Evolutionary conservation across 768 basidiomycete genomes (phyloP).

Genomic region (Russula abietina): DNA sequence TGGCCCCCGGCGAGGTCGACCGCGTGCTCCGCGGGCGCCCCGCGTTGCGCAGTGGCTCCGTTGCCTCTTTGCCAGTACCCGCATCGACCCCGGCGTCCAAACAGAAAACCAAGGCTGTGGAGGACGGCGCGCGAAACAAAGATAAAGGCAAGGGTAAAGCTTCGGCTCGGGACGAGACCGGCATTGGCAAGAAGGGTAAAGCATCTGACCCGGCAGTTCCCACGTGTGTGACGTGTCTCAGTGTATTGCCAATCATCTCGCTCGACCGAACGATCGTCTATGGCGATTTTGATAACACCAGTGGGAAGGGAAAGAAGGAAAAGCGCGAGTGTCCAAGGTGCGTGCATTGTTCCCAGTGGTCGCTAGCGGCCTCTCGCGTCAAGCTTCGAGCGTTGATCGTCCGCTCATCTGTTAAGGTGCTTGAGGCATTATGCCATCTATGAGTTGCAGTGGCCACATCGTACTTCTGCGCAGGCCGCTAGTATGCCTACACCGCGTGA

Average conservation of each 20-base stretch:
- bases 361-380: neutral
- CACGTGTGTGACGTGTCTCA: conserved; percentile 64
- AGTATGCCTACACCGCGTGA: conserved; percentile 43
- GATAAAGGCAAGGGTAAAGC: conserved; percentile 25
- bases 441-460: conserved; percentile 61
- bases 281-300: conserved; percentile 53
- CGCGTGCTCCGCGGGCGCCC: conserved; percentile 23
- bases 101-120: conserved; percentile 17
- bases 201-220: conserved; percentile 36
- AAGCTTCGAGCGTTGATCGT: conserved; percentile 11
- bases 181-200: conserved; percentile 22
- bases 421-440: conserved; percentile 79
- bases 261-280: conserved; percentile 71
- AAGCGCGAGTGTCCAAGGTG: conserved; percentile 71
- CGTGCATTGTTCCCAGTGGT: conserved; percentile 27
- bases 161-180: conserved; percentile 16
- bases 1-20: conserved; percentile 8
- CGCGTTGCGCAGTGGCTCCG: conserved; percentile 16
- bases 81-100: conserved; percentile 9
- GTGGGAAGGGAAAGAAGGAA: conserved; percentile 36
- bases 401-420: conserved; percentile 43
- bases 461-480: conserved; percentile 44
- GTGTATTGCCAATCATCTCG: conserved; percentile 67
- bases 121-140: conserved; percentile 21
- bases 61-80: conserved; percentile 3